These are phyloP conservation scores for Triticum urartu DNA, from an alignment of 176 grass and related monocot genomes.

Conservation along the genomic window DNA sequence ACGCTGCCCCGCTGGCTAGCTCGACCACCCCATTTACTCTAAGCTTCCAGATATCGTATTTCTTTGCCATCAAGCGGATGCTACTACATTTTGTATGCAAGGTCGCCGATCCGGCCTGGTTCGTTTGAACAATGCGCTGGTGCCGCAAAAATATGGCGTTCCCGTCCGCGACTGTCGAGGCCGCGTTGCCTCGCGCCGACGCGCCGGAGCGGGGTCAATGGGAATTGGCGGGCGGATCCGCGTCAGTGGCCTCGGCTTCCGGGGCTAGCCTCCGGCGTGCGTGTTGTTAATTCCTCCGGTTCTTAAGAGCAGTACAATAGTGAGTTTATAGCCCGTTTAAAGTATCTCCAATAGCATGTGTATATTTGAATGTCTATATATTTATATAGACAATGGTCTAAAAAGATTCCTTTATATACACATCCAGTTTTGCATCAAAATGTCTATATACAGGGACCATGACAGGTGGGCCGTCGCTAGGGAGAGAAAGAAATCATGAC, in stretches of 20 bases:
- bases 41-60: neutral
- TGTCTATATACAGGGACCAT: too few relatives aligned
- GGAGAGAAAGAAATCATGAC: too few relatives aligned
- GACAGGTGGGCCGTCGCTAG: too few relatives aligned
- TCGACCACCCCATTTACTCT: neutral
- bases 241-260: neutral
- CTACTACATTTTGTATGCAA: neutral
- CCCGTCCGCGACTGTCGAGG: neutral
- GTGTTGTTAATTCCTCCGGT: neutral
- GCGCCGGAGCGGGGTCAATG: constrained; percentile 29
- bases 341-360: too few relatives aligned
- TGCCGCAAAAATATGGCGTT: neutral
- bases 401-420: too few relatives aligned
- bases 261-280: neutral
- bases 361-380: too few relatives aligned
- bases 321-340: too few relatives aligned
- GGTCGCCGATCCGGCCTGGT: neutral
- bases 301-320: too few relatives aligned
- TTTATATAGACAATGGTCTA: too few relatives aligned
- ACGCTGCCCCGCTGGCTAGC: neutral
- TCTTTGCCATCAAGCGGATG: neutral
- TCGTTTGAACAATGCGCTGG: neutral
- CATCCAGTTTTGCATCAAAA: too few relatives aligned
- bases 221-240: neutral
- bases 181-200: constrained; percentile 18